Evolutionary conservation across 2,329 filamentous ascomycete genomes (phyloP).

Genomic region (Hymenotorrendiella dingleyae): DNA sequence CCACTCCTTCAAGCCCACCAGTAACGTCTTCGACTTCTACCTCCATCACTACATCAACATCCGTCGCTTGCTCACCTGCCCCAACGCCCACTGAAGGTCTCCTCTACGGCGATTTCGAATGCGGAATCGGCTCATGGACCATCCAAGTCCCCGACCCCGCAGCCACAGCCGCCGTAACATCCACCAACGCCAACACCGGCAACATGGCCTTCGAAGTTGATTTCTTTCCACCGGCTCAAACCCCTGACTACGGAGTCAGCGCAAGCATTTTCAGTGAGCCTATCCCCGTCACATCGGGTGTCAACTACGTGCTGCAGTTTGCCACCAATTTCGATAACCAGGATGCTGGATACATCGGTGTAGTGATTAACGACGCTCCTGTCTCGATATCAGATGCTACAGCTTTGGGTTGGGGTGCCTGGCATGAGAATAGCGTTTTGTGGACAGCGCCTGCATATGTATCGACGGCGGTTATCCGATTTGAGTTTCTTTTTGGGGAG

Average conservation of each 20-base stretch:
- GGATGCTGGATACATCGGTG: conserved; percentile 1
- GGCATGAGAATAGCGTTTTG: not conserved
- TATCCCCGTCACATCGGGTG: not conserved
- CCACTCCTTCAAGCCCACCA: no score
- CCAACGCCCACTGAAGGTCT: conserved; percentile 1
- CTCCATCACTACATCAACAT: no score
- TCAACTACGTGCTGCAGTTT: not conserved
- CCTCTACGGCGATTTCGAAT: conserved; percentile 3
- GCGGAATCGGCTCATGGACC: not conserved
- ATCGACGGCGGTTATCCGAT: not conserved
- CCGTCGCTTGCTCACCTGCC: not conserved
- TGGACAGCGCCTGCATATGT: not conserved
- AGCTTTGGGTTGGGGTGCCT: not conserved
- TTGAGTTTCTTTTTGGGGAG: conserved; percentile 1
- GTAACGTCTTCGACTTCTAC: no score
- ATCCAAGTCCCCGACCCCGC: not conserved
- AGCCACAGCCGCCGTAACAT: not conserved
- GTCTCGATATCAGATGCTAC: not conserved
- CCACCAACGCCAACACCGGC: not conserved
- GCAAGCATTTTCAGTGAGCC: not conserved
- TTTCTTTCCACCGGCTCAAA: not conserved
- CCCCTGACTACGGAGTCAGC: not conserved
- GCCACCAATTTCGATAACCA: conserved; percentile 1
- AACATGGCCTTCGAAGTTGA: not conserved
- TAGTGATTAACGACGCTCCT: not conserved